phyloP scores from a whole-genome alignment of 305 asterid species.

The Ilex paraguariensis region DNA sequence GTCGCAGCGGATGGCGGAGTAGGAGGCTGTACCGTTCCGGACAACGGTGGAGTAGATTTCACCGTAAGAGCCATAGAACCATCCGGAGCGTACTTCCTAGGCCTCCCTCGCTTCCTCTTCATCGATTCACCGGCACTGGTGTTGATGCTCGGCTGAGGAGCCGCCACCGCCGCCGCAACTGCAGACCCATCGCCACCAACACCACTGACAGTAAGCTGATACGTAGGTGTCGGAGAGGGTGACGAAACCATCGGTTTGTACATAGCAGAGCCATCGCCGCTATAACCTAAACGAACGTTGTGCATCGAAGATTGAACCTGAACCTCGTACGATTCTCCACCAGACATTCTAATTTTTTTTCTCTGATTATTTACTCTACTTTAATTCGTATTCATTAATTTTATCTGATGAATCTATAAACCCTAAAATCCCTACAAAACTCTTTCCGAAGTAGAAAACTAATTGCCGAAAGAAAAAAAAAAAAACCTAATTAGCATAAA shows the following conservation, averaged over 20 bases:
- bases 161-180: background rate
- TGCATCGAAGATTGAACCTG: constrained; percentile 8
- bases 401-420: background rate
- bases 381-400: background rate
- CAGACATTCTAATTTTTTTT: background rate
- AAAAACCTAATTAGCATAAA: background rate
- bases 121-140: constrained; percentile 1
- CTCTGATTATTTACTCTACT: background rate
- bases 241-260: constrained; percentile 11
- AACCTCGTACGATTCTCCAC: constrained; percentile 12
- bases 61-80: constrained; percentile 1
- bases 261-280: background rate
- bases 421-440: background rate
- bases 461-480: background rate
- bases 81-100: constrained; percentile 13
- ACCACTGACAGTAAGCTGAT: background rate
- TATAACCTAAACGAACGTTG: constrained; percentile 9
- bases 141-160: background rate
- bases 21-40: background rate
- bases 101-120: constrained; percentile 15
- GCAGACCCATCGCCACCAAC: background rate
- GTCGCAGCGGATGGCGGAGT: constrained; percentile 2
- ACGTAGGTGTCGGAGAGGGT: background rate
- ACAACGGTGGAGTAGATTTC: background rate
- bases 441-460: background rate